These are phyloP conservation scores for Diospyros kaki DNA, from an alignment of 148 eudicot species.

Conservation along the genomic window DNA sequence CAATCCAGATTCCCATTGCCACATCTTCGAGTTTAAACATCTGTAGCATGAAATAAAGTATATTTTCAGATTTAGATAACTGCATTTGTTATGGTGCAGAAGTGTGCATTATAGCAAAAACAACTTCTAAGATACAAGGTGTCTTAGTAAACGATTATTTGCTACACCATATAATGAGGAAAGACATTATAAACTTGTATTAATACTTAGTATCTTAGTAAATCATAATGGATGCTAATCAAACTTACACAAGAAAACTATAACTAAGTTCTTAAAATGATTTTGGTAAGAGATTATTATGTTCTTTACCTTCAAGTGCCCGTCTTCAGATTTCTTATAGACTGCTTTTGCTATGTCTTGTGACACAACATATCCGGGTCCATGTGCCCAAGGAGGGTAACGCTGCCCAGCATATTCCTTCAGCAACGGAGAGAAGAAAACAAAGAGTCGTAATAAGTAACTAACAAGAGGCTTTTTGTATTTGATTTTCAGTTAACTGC, in stretches of 20 bases:
- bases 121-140: neutral
- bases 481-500: no score
- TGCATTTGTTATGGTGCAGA: neutral
- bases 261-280: neutral
- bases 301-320: constrained; percentile 58
- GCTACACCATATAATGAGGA: neutral
- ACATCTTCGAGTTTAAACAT: constrained; percentile 89
- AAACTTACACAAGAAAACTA: no score
- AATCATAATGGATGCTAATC: no score
- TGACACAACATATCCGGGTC: constrained; percentile 92
- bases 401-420: no score
- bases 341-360: constrained; percentile 69
- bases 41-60: constrained; percentile 21
- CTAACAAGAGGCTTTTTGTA: no score
- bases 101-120: neutral
- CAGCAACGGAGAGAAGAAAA: no score
- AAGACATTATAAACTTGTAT: neutral
- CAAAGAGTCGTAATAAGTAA: no score
- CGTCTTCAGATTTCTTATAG: constrained; percentile 51
- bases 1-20: constrained; percentile 91
- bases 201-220: no score
- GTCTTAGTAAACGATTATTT: no score
- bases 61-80: constrained; percentile 9
- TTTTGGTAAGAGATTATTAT: neutral
- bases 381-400: constrained; percentile 88